Evolutionary conservation across 495 filamentous ascomycete genomes (phyloP).

Genomic region (Chaetomidium leptoderma): DNA sequence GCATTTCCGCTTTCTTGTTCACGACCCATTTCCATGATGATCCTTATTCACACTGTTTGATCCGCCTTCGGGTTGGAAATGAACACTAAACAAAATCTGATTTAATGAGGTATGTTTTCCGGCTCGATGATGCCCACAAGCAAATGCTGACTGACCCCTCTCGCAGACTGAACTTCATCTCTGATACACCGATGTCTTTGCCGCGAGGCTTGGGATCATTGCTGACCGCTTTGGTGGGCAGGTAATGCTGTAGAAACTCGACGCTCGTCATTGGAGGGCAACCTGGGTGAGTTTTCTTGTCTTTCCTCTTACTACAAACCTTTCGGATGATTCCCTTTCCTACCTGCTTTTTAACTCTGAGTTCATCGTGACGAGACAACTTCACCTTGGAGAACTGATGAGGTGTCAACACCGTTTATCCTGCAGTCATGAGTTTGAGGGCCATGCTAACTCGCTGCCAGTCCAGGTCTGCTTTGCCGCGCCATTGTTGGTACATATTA

Average conservation of each 20-base stretch:
- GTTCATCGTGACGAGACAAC: slow-evolving; percentile 66
- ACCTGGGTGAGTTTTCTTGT: slow-evolving; percentile 21
- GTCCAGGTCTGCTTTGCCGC: slow-evolving; percentile 6
- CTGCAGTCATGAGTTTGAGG: slow-evolving; percentile 4
- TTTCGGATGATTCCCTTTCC: slow-evolving; percentile 72
- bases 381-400: slow-evolving; percentile 97
- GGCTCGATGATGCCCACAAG: neutral
- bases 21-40: slow-evolving; percentile 42
- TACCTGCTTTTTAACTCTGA: slow-evolving; percentile 62
- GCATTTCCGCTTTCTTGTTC: slow-evolving; percentile 20
- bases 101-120: slow-evolving; percentile 86
- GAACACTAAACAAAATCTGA: slow-evolving; percentile 92
- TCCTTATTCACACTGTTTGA: slow-evolving; percentile 98
- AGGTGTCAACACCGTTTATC: slow-evolving; percentile 10
- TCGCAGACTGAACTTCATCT: slow-evolving; percentile 35
- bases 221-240: slow-evolving; percentile 30
- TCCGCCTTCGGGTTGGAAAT: slow-evolving; percentile 61
- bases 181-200: slow-evolving; percentile 1
- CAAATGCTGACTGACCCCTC: slow-evolving; percentile 44
- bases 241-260: slow-evolving; percentile 29
- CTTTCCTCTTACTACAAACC: slow-evolving; percentile 30
- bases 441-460: slow-evolving; percentile 23
- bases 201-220: slow-evolving; percentile 19
- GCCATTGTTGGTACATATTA: neutral
- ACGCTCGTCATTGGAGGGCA: slow-evolving; percentile 1